Evolutionary conservation across 495 filamentous ascomycete genomes (phyloP).

Genomic region (Beverwykella pulmonaria): DNA sequence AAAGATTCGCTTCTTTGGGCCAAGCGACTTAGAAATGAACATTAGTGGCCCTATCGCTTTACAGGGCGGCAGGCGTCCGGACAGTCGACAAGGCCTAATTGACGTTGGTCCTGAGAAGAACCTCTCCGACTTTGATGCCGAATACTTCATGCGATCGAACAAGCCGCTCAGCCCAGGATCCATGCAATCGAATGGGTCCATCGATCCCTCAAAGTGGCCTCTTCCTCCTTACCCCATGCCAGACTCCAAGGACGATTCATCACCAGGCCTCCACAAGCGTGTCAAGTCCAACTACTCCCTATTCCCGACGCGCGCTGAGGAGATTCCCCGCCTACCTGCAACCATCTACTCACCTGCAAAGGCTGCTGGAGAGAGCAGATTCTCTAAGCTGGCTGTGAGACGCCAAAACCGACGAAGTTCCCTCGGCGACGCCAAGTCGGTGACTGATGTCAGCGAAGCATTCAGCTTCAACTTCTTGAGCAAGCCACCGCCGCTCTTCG

Average conservation of each 20-base stretch:
- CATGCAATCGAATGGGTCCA: slow-evolving; percentile 10
- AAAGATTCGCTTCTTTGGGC: slow-evolving; percentile 38
- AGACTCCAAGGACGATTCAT: slow-evolving; percentile 11
- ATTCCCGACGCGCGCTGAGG: slow-evolving; percentile 38
- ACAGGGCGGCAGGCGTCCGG: slow-evolving; percentile 25
- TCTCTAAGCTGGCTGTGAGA: slow-evolving; percentile 22
- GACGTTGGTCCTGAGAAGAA: slow-evolving; percentile 32
- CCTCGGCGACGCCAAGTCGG: slow-evolving; percentile 26
- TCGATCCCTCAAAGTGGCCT: slow-evolving; percentile 38
- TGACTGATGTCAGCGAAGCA: slow-evolving; percentile 38
- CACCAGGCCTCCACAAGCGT: slow-evolving; percentile 29
- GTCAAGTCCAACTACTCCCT: slow-evolving; percentile 38
- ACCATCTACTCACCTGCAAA: slow-evolving; percentile 38
- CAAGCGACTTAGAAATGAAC: slow-evolving; percentile 40
- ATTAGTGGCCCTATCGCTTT: slow-evolving; percentile 38
- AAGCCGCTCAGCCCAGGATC: slow-evolving; percentile 27
- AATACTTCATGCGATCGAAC: slow-evolving; percentile 29
- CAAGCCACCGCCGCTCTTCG: slow-evolving; percentile 30
- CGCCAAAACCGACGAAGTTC: slow-evolving; percentile 30
- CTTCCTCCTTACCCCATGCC: slow-evolving; percentile 32
- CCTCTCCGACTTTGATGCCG: slow-evolving; percentile 20
- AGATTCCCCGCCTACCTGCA: slow-evolving; percentile 38
- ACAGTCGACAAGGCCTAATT: slow-evolving; percentile 34
- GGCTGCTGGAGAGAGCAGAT: background rate
- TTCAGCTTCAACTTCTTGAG: slow-evolving; percentile 30